A percentile compares a stretch with the other conserved stretches of the same genome.
Conservation (phyloP, 164 flowering plant species). For the Santalum album region DNA sequence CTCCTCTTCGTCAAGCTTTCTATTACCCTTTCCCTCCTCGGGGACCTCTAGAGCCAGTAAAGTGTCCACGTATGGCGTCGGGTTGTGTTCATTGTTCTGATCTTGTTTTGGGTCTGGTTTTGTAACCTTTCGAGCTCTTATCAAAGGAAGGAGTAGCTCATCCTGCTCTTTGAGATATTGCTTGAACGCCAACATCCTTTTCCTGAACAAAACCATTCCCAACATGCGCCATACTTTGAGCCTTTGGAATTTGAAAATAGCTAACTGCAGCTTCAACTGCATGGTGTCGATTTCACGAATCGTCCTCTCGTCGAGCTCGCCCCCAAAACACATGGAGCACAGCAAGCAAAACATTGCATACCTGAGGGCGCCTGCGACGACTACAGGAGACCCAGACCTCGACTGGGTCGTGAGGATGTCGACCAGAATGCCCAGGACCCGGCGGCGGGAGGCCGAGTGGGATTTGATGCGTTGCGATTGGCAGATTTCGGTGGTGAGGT, state of each 20-base stretch:
- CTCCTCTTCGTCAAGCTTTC: slow-evolving; percentile 24
- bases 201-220: slow-evolving; percentile 15
- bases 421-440: slow-evolving; percentile 15
- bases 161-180: no score
- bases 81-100: no score
- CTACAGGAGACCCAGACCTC: slow-evolving; percentile 5
- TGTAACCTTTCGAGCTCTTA: no score
- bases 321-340: slow-evolving; percentile 39
- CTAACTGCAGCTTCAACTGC: slow-evolving; percentile 8
- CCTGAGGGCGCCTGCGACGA: slow-evolving; percentile 15
- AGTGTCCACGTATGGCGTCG: slow-evolving; percentile 26
- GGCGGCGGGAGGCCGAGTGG: slow-evolving; percentile 12
- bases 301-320: slow-evolving; percentile 20
- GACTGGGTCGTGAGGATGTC: slow-evolving; percentile 4
- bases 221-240: slow-evolving; percentile 21
- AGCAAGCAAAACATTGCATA: slow-evolving; percentile 29
- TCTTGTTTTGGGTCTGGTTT: no score
- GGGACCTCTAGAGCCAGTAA: slow-evolving; percentile 21
- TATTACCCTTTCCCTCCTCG: slow-evolving; percentile 13
- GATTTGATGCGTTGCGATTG: slow-evolving; percentile 24
- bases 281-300: slow-evolving; percentile 17
- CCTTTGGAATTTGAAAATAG: slow-evolving; percentile 1
- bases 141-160: no score
- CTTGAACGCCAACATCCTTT: no score
- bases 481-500: slow-evolving; percentile 27